Base-by-base conservation (phyloP, 2,329 filamentous ascomycete species). In the Nemania bipapillata region DNA sequence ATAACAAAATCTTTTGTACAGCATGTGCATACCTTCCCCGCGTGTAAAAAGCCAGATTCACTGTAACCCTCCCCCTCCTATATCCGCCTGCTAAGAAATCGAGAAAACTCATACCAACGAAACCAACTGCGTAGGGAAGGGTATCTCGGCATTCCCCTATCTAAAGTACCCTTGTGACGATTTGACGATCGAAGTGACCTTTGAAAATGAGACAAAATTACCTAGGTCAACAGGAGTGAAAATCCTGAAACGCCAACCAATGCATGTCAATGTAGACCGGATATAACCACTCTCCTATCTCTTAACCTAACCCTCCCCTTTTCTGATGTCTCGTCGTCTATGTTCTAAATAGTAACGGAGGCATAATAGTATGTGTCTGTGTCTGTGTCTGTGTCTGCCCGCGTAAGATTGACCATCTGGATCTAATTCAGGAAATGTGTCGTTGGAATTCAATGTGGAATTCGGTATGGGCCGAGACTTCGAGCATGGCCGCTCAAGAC, bases 191-290 rank as follows among this genome's bases (percentile, higher is more conserved):
- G 37, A 58, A 37, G 60, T 65, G 61, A 49, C 58, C 49, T 26
- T 35, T 49, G 56, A 60, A 66, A 70, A 70, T 65, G 56, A 63
- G 49, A 53, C 24, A 56, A 66, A 69, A 69, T 60, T 50, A 65
- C 61, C 40, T 60, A 54, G 57, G 56, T 42, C 45, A 70, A 49
- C 17, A 59, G 42, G 32, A 60, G 58, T 37, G 45, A 59, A 65
- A 35, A 68, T 70, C 67, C 67, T 68, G 58, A 71, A 71, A 71
- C 70, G 70, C 70, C 70, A 70, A 42, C 67, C 67, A 71, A 71
- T 71, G 70, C 70, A 70, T 62, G 70, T 24, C 67, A 66, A 66
- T 70, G 61, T 65, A 53, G 49, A 61, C 60, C 15, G 58, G 59
- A 63, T 60, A 70, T 62, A 65, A 66, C 63, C 63, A 52, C 50